Percentiles rank a stretch among this genome's conserved stretches.
phyloP scores from a whole-genome alignment of 768 basidiomycete genomes.

The Tricholoma bakamatsutake region DNA sequence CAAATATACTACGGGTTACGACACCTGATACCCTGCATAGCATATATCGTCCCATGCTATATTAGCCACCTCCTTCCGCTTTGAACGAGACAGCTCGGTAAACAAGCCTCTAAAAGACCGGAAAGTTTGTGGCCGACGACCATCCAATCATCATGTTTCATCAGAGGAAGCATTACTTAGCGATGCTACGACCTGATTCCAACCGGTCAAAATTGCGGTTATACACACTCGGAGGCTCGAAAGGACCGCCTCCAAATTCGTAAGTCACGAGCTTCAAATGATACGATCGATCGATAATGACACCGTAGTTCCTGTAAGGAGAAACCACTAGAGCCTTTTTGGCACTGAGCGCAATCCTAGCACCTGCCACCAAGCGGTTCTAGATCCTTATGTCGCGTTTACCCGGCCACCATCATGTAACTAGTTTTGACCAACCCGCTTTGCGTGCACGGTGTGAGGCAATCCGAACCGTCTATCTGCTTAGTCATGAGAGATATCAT shows the following conservation, averaged over 20 bases:
- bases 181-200: neutral
- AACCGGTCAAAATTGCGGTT: constrained; percentile 8
- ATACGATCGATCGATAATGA: neutral
- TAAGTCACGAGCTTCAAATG: neutral
- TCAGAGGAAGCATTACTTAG: neutral
- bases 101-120: neutral
- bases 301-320: no score
- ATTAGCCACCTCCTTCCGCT: neutral
- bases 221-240: constrained; percentile 24
- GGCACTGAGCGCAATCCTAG: neutral
- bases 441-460: neutral
- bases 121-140: neutral
- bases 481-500: constrained; percentile 3
- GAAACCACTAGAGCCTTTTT: neutral
- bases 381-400: neutral
- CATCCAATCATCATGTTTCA: neutral
- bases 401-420: neutral
- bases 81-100: neutral
- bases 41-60: neutral
- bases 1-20: neutral
- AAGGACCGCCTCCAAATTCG: constrained; percentile 26
- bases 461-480: neutral
- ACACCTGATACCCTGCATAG: neutral
- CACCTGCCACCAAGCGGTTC: no score
- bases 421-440: no score